Base-by-base conservation (phyloP, 2,329 filamentous ascomycete species). In the Daldinia eschscholtzii region DNA sequence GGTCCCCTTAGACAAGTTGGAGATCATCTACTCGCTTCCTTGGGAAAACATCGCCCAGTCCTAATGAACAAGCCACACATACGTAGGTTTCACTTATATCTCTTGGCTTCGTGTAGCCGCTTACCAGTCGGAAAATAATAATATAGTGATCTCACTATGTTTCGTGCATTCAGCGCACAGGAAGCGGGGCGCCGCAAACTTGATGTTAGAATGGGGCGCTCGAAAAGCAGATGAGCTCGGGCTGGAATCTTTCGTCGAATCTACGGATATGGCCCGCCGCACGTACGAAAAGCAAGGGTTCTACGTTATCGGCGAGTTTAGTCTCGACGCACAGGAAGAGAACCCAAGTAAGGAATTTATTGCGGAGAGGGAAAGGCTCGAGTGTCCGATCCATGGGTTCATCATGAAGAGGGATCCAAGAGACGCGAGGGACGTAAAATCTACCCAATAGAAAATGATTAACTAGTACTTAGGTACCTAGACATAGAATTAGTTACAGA, bases 201-300 rank as follows among this genome's bases (percentile, higher is more conserved):
- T 72, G 58, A 67, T 72, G 67, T 60, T 77, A 57, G 72, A 73
- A 41, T 76, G 74, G 75, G 75, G 75, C 1, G 71, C 73, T 18
- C 44, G 63, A 3, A 74, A 73, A 48, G 64, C 64, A 4, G 57
- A 66, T 39, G 64, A 66, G 15, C 41, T 73, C 56, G 64, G 72
- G 0, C 18, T 72, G 7, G 72, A 75, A 9, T 59, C 75, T 9
- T 77, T 70, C 37, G 61, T 71, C 2, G 69, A 71, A 55, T 70
- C 69, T 20, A 67, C 67, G 13, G 55, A 61, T 1, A 55, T 58
- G 13, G 66, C 58, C 6, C 66, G 64, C 6, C 7, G 15, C n/a
- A 20, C 64, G 4, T 71, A 71, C 39, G 66, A 71, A 41, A 63
- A 61, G 5, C 28, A 42, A 12, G 69, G 66, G 26, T 71, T 88